A percentile compares a stretch with the other conserved stretches of the same genome.
These are phyloP conservation scores for Suillus ampliporus DNA, from an alignment of 768 basidiomycete species.

Conservation along the genomic window DNA sequence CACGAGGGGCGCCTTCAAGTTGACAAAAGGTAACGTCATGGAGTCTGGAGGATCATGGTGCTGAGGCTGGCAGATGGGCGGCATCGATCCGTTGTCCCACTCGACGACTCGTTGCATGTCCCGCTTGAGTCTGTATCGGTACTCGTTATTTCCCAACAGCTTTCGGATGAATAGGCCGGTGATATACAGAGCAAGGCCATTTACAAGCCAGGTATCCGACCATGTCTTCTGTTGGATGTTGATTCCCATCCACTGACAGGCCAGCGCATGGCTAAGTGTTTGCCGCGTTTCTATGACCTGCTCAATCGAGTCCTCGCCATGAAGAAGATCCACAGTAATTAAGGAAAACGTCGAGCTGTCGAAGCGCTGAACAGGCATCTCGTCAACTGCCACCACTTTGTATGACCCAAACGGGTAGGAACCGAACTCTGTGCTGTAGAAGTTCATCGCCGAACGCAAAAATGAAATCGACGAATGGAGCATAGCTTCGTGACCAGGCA, in stretches of 20 bases:
- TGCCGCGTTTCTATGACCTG: conserved; percentile 92
- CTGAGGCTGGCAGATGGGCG: conserved; percentile 93
- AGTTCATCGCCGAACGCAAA: conserved; percentile 89
- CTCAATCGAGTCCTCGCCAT: conserved; percentile 89
- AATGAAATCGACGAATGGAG: conserved; percentile 73
- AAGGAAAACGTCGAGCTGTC: conserved; percentile 87
- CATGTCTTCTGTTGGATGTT: conserved; percentile 93
- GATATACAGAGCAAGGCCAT: conserved; percentile 91
- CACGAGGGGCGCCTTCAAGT: conserved; percentile 94
- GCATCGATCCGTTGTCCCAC: conserved; percentile 86
- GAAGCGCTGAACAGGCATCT: conserved; percentile 80
- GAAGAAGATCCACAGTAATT: conserved; percentile 78
- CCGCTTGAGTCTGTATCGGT: conserved; percentile 92
- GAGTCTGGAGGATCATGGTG: conserved; percentile 84
- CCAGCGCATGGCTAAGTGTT: conserved; percentile 83
- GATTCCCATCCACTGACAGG: conserved; percentile 96
- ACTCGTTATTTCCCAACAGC: conserved; percentile 95
- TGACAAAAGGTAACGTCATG: conserved; percentile 82
- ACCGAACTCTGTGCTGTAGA: conserved; percentile 89
- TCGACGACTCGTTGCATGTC: conserved; percentile 94
- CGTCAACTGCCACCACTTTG: conserved; percentile 94
- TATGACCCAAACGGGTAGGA: conserved; percentile 96
- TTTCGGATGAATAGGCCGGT: conserved; percentile 86
- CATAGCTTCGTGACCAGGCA: conserved; percentile 84
- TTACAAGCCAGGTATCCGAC: conserved; percentile 97